phyloP scores from a whole-genome alignment of 2,329 filamentous ascomycete species.

The Clarireedia paspali region DNA sequence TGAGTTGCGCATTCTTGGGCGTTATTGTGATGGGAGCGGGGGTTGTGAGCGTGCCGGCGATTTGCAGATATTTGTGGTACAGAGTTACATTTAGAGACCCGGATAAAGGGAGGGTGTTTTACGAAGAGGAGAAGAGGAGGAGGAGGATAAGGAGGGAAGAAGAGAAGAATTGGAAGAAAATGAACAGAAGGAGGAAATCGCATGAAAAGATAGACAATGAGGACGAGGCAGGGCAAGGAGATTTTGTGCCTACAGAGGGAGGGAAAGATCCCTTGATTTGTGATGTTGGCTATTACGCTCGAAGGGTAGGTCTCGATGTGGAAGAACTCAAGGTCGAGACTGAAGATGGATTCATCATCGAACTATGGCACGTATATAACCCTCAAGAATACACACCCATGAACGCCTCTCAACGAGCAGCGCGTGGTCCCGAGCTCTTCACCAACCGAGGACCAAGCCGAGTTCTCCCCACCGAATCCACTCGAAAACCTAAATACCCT shows the following conservation, averaged over 20 bases:
- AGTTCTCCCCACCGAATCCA: slow-evolving; percentile 27
- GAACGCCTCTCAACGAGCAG: slow-evolving; percentile 39
- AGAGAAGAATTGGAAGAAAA: slow-evolving; percentile 53
- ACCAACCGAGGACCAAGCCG: slow-evolving; percentile 34
- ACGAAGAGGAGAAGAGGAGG: slow-evolving; percentile 61
- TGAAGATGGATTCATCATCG: slow-evolving; percentile 87
- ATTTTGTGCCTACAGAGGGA: slow-evolving; percentile 67
- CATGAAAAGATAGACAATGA: slow-evolving; percentile 28
- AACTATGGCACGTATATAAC: slow-evolving; percentile 84
- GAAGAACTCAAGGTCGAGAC: slow-evolving; percentile 82
- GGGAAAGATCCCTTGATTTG: slow-evolving; percentile 71
- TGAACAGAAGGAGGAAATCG: slow-evolving; percentile 34
- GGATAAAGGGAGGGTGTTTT: slow-evolving; percentile 56
- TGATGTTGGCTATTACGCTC: slow-evolving; percentile 79
- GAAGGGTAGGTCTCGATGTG: slow-evolving; percentile 77
- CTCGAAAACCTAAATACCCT: slow-evolving; percentile 54
- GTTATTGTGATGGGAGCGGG: slow-evolving; percentile 69
- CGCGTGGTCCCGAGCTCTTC: slow-evolving; percentile 58
- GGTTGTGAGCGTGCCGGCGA: slow-evolving; percentile 54
- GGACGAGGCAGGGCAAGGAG: slow-evolving; percentile 35
- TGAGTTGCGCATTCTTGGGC: slow-evolving; percentile 70
- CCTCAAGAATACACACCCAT: slow-evolving; percentile 61
- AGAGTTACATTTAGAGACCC: slow-evolving; percentile 53
- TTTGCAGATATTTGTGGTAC: slow-evolving; percentile 42
- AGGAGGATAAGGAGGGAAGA: slow-evolving; percentile 47